These are phyloP conservation scores for Seminavis robusta DNA, from an alignment of 108 stramenopile genomes.

Conservation along the genomic window DNA sequence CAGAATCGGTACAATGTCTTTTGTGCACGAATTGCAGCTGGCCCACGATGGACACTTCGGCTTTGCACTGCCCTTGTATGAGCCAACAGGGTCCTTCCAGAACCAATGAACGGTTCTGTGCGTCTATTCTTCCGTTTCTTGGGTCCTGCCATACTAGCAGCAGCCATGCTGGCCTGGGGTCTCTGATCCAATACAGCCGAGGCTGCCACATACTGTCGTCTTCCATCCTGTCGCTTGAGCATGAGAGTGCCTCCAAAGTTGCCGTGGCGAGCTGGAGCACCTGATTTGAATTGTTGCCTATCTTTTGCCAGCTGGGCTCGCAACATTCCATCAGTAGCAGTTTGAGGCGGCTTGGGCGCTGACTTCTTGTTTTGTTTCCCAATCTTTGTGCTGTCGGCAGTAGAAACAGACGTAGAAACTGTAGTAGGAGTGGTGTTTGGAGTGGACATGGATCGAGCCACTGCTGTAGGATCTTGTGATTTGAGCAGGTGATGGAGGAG, in stretches of 20 bases:
- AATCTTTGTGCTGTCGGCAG: constrained; percentile 1
- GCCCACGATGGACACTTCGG: constrained; percentile 26
- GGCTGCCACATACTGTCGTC: constrained; percentile 44
- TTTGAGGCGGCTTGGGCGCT: constrained; percentile 14
- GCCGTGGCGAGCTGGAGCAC: constrained; percentile 52
- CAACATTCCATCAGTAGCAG: constrained; percentile 15
- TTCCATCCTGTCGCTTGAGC: constrained; percentile 38
- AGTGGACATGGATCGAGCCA: constrained; percentile 12
- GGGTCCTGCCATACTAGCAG: not conserved
- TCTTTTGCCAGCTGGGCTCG: constrained; percentile 50
- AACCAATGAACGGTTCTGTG: constrained; percentile 63
- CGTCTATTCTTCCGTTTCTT: constrained; percentile 45
- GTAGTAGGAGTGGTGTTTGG: constrained; percentile 6
- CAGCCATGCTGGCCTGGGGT: not conserved
- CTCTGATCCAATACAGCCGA: no score
- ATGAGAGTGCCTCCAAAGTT: constrained; percentile 84
- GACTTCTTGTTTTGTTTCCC: constrained; percentile 6
- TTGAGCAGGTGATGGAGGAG: constrained; percentile 68
- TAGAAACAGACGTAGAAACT: not conserved
- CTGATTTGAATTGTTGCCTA: constrained; percentile 26
- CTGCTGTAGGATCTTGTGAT: constrained; percentile 52
- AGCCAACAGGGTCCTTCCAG: constrained; percentile 35
- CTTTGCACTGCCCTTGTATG: constrained; percentile 20
- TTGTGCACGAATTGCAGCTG: constrained; percentile 47
- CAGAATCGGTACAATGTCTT: constrained; percentile 65